These are phyloP conservation scores for Dicorynia guianensis DNA, from an alignment of 306 rosid genomes.

Conservation along the genomic window DNA sequence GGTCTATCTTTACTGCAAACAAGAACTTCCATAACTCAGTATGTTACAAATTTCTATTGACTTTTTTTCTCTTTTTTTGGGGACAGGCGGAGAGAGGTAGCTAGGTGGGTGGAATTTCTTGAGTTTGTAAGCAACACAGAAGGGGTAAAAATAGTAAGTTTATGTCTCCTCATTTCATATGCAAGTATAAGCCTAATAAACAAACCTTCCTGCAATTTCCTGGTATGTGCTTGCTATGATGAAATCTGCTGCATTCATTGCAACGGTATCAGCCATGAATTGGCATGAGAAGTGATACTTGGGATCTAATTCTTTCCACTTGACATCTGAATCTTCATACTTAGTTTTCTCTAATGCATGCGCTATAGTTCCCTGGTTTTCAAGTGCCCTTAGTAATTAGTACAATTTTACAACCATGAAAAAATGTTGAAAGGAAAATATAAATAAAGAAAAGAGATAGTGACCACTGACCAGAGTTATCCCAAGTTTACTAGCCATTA, in stretches of 20 bases:
- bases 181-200: not conserved
- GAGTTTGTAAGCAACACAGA: not conserved
- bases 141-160: not conserved
- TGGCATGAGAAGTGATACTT: conserved; percentile 97
- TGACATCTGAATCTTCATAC: conserved; percentile 88
- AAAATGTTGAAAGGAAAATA: conserved; percentile 28
- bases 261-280: conserved; percentile 82
- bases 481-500: conserved; percentile 87
- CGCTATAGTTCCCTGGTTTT: conserved; percentile 82
- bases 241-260: conserved; percentile 95
- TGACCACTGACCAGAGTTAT: conserved; percentile 81
- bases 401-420: not conserved
- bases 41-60: not conserved
- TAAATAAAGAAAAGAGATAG: conserved; percentile 18
- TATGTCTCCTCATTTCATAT: conserved; percentile 12
- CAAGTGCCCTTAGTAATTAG: conserved; percentile 18
- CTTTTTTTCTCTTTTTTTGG: not conserved
- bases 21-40: conserved; percentile 38
- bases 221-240: conserved; percentile 94
- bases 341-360: conserved; percentile 96
- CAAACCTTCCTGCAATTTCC: conserved; percentile 96
- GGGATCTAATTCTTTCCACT: conserved; percentile 90
- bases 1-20: conserved; percentile 87
- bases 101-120: not conserved
- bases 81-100: too few species aligned